Conservation (phyloP, 2,329 filamentous ascomycete species). For the Chaetothyriales sp. region DNA sequence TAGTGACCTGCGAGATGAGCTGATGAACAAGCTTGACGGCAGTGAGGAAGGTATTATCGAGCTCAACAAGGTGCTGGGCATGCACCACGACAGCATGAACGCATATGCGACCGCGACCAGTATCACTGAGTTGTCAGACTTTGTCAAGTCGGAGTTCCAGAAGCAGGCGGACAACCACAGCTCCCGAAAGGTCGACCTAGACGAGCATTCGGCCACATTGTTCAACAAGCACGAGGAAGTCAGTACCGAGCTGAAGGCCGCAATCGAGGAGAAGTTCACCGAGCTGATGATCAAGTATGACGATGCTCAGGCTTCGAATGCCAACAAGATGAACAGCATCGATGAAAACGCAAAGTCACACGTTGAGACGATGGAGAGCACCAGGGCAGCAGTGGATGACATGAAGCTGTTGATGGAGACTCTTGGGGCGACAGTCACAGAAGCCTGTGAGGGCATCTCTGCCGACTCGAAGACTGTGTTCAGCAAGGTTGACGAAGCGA, state of each 20-base stretch:
- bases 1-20: conserved; percentile 59
- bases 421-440: conserved; percentile 63
- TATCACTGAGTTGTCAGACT: conserved; percentile 56
- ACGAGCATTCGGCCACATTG: conserved; percentile 40
- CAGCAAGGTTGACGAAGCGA: conserved; percentile 63
- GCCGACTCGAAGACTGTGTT: conserved; percentile 81
- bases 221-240: conserved; percentile 47
- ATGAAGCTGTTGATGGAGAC: conserved; percentile 75
- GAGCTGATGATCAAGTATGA: conserved; percentile 80
- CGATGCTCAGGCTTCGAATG: conserved; percentile 58
- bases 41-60: conserved; percentile 47
- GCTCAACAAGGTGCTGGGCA: conserved; percentile 46
- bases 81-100: conserved; percentile 46
- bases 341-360: conserved; percentile 60
- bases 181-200: conserved; percentile 64
- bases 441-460: conserved; percentile 72
- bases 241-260: conserved; percentile 39
- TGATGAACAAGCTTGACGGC: conserved; percentile 62
- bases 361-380: conserved; percentile 56
- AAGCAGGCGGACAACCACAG: conserved; percentile 67
- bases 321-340: conserved; percentile 56
- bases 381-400: conserved; percentile 71
- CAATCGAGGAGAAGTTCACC: conserved; percentile 61
- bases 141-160: conserved; percentile 75
- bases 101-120: conserved; percentile 39